phyloP scores from a whole-genome alignment of 73 alveolate species.

The Paramecium pentaurelia region DNA sequence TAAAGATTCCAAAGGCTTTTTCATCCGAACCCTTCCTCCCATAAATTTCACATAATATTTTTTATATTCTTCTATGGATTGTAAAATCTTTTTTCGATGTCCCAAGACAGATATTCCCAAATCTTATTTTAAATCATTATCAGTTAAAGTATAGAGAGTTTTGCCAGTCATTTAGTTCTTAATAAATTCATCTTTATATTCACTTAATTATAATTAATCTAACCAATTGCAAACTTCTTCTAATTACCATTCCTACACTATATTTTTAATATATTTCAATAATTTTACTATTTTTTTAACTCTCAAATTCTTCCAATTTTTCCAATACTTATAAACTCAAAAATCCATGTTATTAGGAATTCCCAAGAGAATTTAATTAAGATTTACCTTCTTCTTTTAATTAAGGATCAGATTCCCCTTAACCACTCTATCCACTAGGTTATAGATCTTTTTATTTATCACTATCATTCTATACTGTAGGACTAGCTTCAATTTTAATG shows the following conservation, averaged over 20 bases:
- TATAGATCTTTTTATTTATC: not conserved
- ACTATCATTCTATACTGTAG: not conserved
- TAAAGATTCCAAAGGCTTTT: not conserved
- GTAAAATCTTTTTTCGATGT: not conserved
- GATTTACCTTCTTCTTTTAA: not conserved
- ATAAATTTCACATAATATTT: not conserved
- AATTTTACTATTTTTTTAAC: not conserved
- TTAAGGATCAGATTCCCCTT: not conserved
- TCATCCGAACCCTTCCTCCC: not conserved
- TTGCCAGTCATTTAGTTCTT: not conserved
- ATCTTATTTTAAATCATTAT: not conserved
- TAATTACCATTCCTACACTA: slow-evolving; percentile 38
- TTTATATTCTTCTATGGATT: not conserved
- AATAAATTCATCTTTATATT: not conserved
- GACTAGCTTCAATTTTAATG: not conserved
- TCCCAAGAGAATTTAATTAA: not conserved
- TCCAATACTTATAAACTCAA: slow-evolving; percentile 15
- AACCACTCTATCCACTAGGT: not conserved
- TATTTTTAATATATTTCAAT: not conserved
- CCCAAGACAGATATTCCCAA: not conserved
- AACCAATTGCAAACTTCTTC: slow-evolving; percentile 14
- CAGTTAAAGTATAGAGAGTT: not conserved
- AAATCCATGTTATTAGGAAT: not conserved
- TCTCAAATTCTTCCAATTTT: not conserved
- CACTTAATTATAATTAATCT: not conserved